These are phyloP conservation scores for Cladosporium sp. DNA, from an alignment of 2,329 filamentous ascomycete genomes.

Conservation along the genomic window DNA sequence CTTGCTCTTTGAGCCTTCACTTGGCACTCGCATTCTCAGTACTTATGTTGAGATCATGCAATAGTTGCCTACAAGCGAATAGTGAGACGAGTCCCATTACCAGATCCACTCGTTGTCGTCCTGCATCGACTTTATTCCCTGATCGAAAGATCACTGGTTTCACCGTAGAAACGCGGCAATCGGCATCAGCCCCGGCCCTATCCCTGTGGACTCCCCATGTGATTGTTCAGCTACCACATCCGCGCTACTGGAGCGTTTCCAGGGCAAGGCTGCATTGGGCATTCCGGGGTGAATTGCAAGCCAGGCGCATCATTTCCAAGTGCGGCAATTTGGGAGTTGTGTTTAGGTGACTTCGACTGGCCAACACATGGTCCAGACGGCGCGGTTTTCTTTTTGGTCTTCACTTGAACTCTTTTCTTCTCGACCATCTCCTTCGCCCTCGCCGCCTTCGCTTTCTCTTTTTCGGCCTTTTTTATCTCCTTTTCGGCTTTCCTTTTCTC, in stretches of 20 bases:
- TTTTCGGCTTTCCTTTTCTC: neutral
- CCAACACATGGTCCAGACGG: neutral
- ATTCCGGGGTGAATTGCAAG: neutral
- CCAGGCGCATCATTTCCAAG: neutral
- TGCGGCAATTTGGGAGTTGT: neutral
- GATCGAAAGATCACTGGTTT: no score
- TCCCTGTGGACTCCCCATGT: no score
- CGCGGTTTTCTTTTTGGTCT: neutral
- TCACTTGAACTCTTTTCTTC: neutral
- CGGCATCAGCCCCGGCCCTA: no score
- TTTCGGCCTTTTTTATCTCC: neutral
- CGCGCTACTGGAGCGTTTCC: neutral
- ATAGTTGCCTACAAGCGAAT: no score
- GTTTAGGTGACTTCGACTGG: neutral
- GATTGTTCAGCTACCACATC: neutral
- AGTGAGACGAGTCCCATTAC: no score
- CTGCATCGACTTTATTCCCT: no score
- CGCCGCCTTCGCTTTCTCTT: slow-evolving; percentile 12
- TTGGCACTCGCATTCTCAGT: no score
- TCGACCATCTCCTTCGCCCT: slow-evolving; percentile 17
- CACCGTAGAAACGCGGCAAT: no score
- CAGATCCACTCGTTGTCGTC: no score
- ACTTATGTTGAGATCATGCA: no score
- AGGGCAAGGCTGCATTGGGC: neutral
- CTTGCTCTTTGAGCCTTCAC: no score